phyloP scores from a whole-genome alignment of 129 eudicot genomes.

The Flaveria bidentis region DNA sequence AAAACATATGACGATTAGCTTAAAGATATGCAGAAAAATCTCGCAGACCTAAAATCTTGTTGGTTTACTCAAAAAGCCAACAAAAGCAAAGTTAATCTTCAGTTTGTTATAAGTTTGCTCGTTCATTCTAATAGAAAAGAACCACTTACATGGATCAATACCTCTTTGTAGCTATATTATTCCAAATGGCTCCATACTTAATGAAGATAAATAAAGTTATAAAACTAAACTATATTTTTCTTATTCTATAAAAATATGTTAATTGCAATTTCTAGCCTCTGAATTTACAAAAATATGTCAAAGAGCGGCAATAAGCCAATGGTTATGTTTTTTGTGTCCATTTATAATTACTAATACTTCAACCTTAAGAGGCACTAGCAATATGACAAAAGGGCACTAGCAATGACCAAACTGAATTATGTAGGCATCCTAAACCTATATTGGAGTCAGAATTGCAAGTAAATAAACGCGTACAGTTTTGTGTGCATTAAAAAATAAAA shows the following conservation, averaged over 20 bases:
- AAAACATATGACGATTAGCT: not conserved
- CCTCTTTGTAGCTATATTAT: not conserved
- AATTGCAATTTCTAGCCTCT: not conserved
- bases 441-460: not conserved
- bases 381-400: too few species aligned
- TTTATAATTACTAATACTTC: too few species aligned
- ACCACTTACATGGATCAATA: not conserved
- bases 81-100: not conserved
- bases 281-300: not conserved
- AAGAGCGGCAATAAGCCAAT: not conserved
- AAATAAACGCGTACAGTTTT: not conserved
- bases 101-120: not conserved
- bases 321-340: too few species aligned
- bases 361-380: not conserved
- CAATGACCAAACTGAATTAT: not conserved
- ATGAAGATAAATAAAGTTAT: not conserved
- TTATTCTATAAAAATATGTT: not conserved
- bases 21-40: not conserved
- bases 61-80: conserved; percentile 9
- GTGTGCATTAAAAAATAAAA: not conserved
- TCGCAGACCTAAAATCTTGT: not conserved
- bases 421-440: not conserved
- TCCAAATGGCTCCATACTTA: not conserved
- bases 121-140: not conserved
- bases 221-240: not conserved